phyloP scores from a whole-genome alignment of 2,329 filamentous ascomycete species.

The Pestalotiopsis sp. region DNA sequence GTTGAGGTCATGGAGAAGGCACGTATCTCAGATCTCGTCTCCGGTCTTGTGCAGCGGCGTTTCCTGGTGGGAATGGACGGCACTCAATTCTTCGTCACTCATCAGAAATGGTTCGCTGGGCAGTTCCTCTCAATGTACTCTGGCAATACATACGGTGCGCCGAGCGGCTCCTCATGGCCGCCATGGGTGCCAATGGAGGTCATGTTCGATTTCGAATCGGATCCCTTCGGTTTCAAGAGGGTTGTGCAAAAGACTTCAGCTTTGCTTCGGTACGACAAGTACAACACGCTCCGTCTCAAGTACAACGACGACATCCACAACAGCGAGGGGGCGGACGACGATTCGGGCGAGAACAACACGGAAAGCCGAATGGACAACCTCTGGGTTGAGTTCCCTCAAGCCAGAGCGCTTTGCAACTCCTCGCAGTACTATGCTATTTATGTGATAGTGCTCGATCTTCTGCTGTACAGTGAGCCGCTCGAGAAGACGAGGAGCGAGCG shows the following conservation, averaged over 20 bases:
- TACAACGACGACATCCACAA: conserved; percentile 93
- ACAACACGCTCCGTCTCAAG: conserved; percentile 94
- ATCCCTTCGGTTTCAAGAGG: conserved; percentile 96
- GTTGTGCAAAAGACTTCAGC: conserved; percentile 97
- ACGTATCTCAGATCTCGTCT: conserved; percentile 88
- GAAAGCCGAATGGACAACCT: conserved; percentile 93
- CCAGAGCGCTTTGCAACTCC: conserved; percentile 94
- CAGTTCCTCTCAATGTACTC: conserved; percentile 91
- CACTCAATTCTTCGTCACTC: conserved; percentile 96
- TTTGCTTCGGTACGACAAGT: conserved; percentile 93
- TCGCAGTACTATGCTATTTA: conserved; percentile 98
- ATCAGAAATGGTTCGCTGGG: conserved; percentile 85
- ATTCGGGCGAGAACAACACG: conserved; percentile 52
- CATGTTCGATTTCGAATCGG: conserved; percentile 93
- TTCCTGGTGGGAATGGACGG: conserved; percentile 97
- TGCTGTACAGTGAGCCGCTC: conserved; percentile 93
- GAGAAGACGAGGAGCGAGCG: conserved; percentile 97
- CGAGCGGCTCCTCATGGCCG: conserved; percentile 86
- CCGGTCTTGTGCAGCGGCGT: conserved; percentile 89
- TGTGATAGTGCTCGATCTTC: conserved; percentile 92
- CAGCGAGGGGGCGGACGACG: conserved; percentile 56
- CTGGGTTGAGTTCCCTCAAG: conserved; percentile 94
- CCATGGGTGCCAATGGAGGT: conserved; percentile 98
- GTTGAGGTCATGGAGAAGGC: conserved; percentile 98
- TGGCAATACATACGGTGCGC: conserved; percentile 87